These are phyloP conservation scores for Penicillium robsamsonii DNA, from an alignment of 495 filamentous ascomycete genomes.

Conservation along the genomic window DNA sequence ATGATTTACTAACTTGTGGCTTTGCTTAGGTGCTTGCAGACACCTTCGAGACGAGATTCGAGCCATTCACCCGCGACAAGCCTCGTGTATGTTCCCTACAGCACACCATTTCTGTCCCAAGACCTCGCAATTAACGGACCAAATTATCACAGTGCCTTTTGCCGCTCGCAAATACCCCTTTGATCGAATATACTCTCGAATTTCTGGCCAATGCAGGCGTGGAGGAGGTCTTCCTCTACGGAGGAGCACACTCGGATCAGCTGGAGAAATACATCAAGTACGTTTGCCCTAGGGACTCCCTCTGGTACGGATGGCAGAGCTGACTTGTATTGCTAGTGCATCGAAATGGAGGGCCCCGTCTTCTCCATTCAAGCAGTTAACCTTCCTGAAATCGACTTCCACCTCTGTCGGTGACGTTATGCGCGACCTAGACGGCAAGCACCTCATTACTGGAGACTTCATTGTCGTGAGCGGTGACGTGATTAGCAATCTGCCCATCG, in stretches of 20 bases:
- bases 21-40: constrained; percentile 71
- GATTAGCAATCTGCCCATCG: constrained; percentile 85
- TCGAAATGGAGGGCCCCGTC: constrained; percentile 68
- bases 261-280: constrained; percentile 81
- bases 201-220: constrained; percentile 93
- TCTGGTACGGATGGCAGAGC: constrained; percentile 2
- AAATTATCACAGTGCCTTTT: constrained; percentile 71
- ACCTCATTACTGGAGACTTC: constrained; percentile 86
- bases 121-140: neutral
- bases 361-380: constrained; percentile 81
- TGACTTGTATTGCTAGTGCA: constrained; percentile 35
- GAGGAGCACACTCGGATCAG: constrained; percentile 82
- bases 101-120: neutral
- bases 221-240: constrained; percentile 88
- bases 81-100: constrained; percentile 65
- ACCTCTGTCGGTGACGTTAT: constrained; percentile 93
- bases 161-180: constrained; percentile 85
- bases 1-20: constrained; percentile 15
- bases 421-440: constrained; percentile 85
- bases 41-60: constrained; percentile 88
- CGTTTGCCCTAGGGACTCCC: neutral
- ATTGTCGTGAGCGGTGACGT: constrained; percentile 90
- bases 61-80: constrained; percentile 81
- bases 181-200: constrained; percentile 97
- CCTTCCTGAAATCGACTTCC: constrained; percentile 82